Percentiles rank a stretch among this genome's conserved stretches.
Conservation (phyloP, 371 early-diverging fungal genomes). For the Apophysomyces elegans region DNA sequence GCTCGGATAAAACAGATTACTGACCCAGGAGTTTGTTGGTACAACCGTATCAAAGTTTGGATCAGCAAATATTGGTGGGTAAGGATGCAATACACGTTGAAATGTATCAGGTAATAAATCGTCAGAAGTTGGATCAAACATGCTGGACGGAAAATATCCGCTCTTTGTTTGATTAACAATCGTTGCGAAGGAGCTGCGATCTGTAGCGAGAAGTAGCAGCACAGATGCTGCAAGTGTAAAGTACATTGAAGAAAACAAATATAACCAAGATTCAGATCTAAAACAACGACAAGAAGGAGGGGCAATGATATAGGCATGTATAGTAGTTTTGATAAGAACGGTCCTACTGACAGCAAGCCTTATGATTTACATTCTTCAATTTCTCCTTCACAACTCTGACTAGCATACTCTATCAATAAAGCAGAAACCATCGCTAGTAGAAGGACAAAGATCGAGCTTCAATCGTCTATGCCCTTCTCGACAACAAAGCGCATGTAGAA, state of each 20-base stretch:
- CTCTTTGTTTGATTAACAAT: not conserved
- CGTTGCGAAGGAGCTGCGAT: not conserved
- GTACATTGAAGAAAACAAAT: not conserved
- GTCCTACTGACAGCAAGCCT: not conserved
- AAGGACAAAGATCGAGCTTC: too few species aligned
- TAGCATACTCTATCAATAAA: not conserved
- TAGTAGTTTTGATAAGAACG: constrained; percentile 2
- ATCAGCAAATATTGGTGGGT: constrained; percentile 38
- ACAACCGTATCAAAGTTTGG: constrained; percentile 23
- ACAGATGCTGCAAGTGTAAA: not conserved
- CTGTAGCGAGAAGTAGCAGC: not conserved
- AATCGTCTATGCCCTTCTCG: too few species aligned
- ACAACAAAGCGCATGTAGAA: too few species aligned
- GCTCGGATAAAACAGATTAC: constrained; percentile 54
- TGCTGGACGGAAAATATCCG: not conserved
- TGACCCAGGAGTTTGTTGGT: constrained; percentile 55
- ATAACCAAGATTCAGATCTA: not conserved
- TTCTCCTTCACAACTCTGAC: not conserved
- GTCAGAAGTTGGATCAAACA: not conserved
- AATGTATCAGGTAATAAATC: constrained; percentile 1
- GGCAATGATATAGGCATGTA: not conserved
- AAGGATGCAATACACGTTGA: constrained; percentile 30
- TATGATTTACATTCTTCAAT: constrained; percentile 9
- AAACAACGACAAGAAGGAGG: not conserved
- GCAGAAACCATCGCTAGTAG: too few species aligned